Conservation (phyloP, 2,329 filamentous ascomycete genomes). For the Calonectria hongkongensis region DNA sequence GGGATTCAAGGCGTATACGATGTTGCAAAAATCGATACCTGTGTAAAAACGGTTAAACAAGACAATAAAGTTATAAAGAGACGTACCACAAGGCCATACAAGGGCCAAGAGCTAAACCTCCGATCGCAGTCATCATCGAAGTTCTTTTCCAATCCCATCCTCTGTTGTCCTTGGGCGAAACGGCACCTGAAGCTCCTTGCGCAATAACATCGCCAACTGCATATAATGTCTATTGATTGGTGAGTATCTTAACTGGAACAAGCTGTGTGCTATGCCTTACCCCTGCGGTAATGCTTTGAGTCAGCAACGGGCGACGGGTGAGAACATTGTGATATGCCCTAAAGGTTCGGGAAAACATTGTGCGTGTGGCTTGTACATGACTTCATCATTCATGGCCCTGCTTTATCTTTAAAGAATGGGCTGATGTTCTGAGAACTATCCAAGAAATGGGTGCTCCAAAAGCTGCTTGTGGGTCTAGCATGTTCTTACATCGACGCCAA, state of each 20-base stretch:
- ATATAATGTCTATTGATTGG: background rate
- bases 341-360: background rate
- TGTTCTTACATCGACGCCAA: background rate
- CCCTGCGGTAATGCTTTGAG: conserved; percentile 4
- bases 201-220: conserved; percentile 19
- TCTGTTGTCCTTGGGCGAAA: background rate
- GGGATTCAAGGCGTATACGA: background rate
- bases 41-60: background rate
- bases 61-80: background rate
- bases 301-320: background rate
- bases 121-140: background rate
- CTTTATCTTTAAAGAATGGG: too few species aligned
- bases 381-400: too few species aligned
- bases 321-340: background rate
- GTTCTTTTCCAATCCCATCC: conserved; percentile 13
- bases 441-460: too few species aligned
- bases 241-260: background rate
- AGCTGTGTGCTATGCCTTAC: background rate
- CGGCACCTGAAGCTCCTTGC: background rate
- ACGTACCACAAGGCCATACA: conserved; percentile 17
- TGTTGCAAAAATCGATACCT: conserved; percentile 25
- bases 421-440: too few species aligned
- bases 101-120: background rate
- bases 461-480: too few species aligned
- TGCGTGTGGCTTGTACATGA: too few species aligned